These are phyloP conservation scores for Peterozyma xylosa DNA, from an alignment of 805 yeast species.

Conservation along the genomic window DNA sequence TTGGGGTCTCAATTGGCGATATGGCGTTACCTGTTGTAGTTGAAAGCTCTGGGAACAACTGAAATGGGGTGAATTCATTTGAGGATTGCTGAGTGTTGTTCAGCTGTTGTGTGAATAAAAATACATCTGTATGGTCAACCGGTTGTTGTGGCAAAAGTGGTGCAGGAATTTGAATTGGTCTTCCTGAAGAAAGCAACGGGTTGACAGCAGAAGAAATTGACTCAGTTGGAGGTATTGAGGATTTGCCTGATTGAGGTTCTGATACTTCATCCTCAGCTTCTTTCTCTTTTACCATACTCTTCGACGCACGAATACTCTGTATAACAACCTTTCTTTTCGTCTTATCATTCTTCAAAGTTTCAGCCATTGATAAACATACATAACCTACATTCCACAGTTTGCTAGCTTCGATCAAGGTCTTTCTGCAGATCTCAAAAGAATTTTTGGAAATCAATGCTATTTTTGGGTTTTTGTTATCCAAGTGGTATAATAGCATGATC, in stretches of 20 bases:
- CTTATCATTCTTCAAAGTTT: slow-evolving; percentile 7
- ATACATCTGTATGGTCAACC: too few species aligned
- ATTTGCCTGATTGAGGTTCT: not conserved
- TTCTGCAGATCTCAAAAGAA: slow-evolving; percentile 6
- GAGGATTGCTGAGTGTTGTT: too few species aligned
- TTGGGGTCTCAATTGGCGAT: not conserved
- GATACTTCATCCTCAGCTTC: not conserved
- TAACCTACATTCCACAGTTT: slow-evolving; percentile 4
- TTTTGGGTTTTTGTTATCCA: slow-evolving; percentile 8
- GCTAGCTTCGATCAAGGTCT: slow-evolving; percentile 6
- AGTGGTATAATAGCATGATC: slow-evolving; percentile 8
- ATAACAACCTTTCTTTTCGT: slow-evolving; percentile 5
- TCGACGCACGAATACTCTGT: not conserved
- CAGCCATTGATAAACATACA: slow-evolving; percentile 8
- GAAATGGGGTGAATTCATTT: slow-evolving; percentile 2
- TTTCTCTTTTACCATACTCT: not conserved
- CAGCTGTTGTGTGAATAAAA: too few species aligned
- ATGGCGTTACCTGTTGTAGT: not conserved
- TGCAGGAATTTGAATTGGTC: too few species aligned
- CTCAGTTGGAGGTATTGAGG: too few species aligned
- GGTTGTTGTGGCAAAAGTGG: too few species aligned
- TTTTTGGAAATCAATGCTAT: slow-evolving; percentile 5
- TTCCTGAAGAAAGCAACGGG: too few species aligned
- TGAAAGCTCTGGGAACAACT: slow-evolving; percentile 2
- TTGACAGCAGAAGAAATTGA: too few species aligned